Percentiles rank a stretch among this genome's conserved stretches.
These are phyloP conservation scores for Suhomyces bokatorum DNA, from an alignment of 1,139 yeast genomes.

Conservation along the genomic window DNA sequence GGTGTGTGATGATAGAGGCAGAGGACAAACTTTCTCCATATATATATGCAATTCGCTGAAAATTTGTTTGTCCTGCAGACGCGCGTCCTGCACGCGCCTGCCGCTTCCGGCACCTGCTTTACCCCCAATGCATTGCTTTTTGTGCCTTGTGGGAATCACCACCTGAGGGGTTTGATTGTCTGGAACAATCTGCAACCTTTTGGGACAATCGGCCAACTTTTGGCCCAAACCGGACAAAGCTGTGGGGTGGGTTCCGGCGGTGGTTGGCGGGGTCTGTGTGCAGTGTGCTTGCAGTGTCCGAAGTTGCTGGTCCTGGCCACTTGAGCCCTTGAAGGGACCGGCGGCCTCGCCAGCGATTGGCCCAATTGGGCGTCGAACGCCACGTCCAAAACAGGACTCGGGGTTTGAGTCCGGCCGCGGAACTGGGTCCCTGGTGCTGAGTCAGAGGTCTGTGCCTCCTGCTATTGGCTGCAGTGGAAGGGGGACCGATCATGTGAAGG, in stretches of 20 bases:
- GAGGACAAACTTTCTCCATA: neutral
- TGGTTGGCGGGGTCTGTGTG: no score
- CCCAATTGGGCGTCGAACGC: no score
- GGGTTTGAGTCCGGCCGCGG: neutral
- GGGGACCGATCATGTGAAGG: neutral
- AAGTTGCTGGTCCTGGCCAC: neutral
- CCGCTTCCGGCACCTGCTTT: neutral
- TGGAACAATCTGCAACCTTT: neutral
- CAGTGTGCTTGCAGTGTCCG: no score
- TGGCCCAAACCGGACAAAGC: neutral
- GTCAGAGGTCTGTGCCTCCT: neutral
- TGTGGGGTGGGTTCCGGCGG: no score
- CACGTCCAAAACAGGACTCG: no score
- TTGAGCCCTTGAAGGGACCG: neutral
- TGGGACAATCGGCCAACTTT: neutral
- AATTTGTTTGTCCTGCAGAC: constrained; percentile 9
- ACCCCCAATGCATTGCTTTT: constrained; percentile 1
- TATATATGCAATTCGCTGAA: constrained; percentile 7
- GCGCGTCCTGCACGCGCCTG: constrained; percentile 5
- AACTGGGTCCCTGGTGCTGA: neutral
- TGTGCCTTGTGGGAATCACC: constrained; percentile 1
- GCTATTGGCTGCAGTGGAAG: neutral
- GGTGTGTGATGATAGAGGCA: neutral
- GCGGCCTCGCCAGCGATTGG: neutral
- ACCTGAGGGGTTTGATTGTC: constrained; percentile 4